Evolutionary conservation across 306 rosid species (phyloP).

Genomic region (Vicia sativa): DNA sequence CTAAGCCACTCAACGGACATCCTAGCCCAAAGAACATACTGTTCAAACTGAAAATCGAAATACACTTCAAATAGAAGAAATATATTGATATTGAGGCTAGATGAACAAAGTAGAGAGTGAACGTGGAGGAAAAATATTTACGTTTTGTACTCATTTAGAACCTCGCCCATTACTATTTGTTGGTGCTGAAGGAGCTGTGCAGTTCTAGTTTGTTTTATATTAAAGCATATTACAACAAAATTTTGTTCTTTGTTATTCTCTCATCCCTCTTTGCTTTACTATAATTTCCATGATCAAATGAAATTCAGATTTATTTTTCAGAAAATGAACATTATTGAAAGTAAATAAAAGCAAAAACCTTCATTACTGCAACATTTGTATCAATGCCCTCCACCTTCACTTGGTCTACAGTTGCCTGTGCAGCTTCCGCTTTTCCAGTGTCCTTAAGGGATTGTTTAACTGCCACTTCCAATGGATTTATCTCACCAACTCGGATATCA

Average conservation of each 20-base stretch:
- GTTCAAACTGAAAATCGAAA: slow-evolving; percentile 19
- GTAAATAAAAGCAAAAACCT: slow-evolving; percentile 61
- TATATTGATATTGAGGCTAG: slow-evolving; percentile 19
- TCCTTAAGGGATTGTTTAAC: slow-evolving; percentile 70
- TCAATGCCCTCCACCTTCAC: slow-evolving; percentile 98
- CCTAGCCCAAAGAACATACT: slow-evolving; percentile 29
- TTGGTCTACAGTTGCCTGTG: slow-evolving; percentile 85
- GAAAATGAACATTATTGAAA: slow-evolving; percentile 29
- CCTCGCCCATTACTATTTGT: not conserved
- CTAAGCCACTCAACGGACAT: slow-evolving; percentile 19
- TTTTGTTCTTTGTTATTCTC: not conserved
- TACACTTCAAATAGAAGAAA: slow-evolving; percentile 10
- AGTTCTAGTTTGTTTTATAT: slow-evolving; percentile 25
- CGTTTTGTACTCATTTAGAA: slow-evolving; percentile 9
- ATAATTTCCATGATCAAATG: slow-evolving; percentile 35
- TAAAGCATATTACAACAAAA: slow-evolving; percentile 6
- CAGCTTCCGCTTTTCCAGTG: slow-evolving; percentile 84
- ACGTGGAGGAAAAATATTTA: not conserved
- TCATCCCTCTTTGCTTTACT: slow-evolving; percentile 11
- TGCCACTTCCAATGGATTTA: slow-evolving; percentile 70
- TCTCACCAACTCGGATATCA: slow-evolving; percentile 80
- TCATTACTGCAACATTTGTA: slow-evolving; percentile 92
- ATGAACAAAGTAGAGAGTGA: not conserved
- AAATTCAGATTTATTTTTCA: slow-evolving; percentile 26
- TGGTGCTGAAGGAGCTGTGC: slow-evolving; percentile 21